These are phyloP conservation scores for Mercurialis annua DNA, from an alignment of 345 rosid genomes.

Conservation along the genomic window DNA sequence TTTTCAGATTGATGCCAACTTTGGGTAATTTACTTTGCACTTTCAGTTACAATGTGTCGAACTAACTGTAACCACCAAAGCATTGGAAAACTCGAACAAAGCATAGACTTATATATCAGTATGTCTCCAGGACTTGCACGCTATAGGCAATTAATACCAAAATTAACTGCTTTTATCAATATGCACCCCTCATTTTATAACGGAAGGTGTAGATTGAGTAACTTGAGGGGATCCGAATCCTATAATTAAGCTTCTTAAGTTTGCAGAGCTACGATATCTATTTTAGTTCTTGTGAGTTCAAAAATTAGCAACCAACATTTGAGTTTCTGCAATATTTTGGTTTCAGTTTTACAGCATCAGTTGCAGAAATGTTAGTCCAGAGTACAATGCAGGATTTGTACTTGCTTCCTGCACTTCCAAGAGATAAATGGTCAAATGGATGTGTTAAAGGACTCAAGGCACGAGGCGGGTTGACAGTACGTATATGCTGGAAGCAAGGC, in stretches of 20 bases:
- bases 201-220: no score
- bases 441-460: slow-evolving; percentile 73
- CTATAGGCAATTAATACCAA: no score
- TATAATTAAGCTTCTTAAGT: no score
- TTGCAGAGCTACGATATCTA: no score
- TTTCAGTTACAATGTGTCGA: background rate
- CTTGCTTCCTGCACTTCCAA: slow-evolving; percentile 85
- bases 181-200: no score
- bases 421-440: slow-evolving; percentile 74
- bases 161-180: no score
- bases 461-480: slow-evolving; percentile 65
- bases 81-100: no score
- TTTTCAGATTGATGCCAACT: slow-evolving; percentile 91
- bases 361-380: slow-evolving; percentile 85
- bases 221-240: no score
- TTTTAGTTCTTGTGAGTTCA: background rate
- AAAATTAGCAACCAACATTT: background rate
- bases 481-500: slow-evolving; percentile 64
- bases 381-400: slow-evolving; percentile 63
- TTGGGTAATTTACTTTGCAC: slow-evolving; percentile 54
- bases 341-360: slow-evolving; percentile 66
- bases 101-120: no score
- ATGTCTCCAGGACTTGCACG: no score
- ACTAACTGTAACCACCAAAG: no score
- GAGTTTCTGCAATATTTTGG: slow-evolving; percentile 6